Evolutionary conservation across 2,329 filamentous ascomycete genomes (phyloP), one percentile per base, ranked within the genome.

Genomic region (Ophiostoma sp.): DNA sequence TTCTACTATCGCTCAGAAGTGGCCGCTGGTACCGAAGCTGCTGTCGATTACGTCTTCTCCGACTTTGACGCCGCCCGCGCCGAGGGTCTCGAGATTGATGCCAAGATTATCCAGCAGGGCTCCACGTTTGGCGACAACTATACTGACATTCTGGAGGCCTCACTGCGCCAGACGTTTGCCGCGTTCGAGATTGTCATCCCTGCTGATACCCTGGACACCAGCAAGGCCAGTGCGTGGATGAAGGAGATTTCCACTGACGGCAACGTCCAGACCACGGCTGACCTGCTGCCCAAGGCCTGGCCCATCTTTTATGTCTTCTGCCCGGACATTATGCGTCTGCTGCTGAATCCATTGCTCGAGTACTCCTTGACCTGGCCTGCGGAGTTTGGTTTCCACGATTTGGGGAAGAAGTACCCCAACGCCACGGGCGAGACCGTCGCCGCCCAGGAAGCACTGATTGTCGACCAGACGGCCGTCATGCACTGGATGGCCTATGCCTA

Each of bases 401-500:
- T 73, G 2, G 71, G 71, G 50, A 73, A 73, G 64, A 25, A 31
- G 17, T 73, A 73, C 45, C 71, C 71, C 48, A 73, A 73, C 31
- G 71, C 71, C 31, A 73, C 71, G 11, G 71, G 71, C 36, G 71
- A 73, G 71, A 73, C 71, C 3, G 71, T 73, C 15, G 71, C 50
- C 6, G 48, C 22, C 22, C 63, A 73, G 31, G 71, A 73, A 19
- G 66, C 63, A 9, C 71, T 73, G 17, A 61, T 73, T 42, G 63
- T 73, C 36, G 71, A 73, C 71, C 71, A 73, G 52, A 73, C 71
- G 11, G 45, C 63, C 48, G 71, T 73, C 17, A 61, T 73, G 39
- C 71, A 61, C 52, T 73, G 71, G 71, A 73, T 73, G 71, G 71
- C 42, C 22, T 70, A 69, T 25, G 71, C 71, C 19, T 73, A 73